Evolutionary conservation across 345 rosid genomes (phyloP), one percentile per base, ranked within the genome.

Genomic region (Iberis pinnata): DNA sequence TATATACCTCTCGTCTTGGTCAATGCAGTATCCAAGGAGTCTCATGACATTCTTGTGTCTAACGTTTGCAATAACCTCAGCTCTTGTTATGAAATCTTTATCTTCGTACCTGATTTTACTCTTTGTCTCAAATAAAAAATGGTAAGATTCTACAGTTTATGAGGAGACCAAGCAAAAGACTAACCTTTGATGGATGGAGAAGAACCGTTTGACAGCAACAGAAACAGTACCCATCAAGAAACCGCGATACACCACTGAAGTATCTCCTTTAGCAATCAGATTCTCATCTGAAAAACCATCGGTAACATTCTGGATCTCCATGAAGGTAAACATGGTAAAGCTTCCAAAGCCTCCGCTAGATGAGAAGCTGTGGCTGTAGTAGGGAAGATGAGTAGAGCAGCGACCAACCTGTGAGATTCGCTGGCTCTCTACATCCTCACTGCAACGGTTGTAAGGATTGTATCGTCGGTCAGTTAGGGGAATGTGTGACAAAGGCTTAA

Each of bases 41-140:
- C 67, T 75, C 63, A 74, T 78, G 3, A 82, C 63, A 69, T 82
- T 88, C 73, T 61, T 82, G 78, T 88, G 95, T 41, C 78, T 73
- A 8, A 69, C 61, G 11, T 73, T 78, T 18, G 79, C 78, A 12
- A 80, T 73, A 9, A 60, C 56, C 65, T 79, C 85, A 63, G 72
- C 78, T 60, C 71, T 70, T 56, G 63, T 47, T 43, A 57, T 29
- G 43, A 84, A 78, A 11, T 79, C 79, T 53, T 75, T 73, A 18
- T 45, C 71, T 66, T 60, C 64, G 53, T 51, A 74, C 53, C 86
- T 75, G 72, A 17, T 46, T 49, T 18, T 8, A n/a, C n/a, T n/a
- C n/a, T n/a, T n/a, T n/a, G n/a, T n/a, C n/a, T n/a, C n/a, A n/a
- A n/a, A n/a, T n/a, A n/a, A n/a, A n/a, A n/a, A n/a, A n/a, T n/a